Conservation (phyloP, 2,329 filamentous ascomycete species). For the Hypoxylon sp. region DNA sequence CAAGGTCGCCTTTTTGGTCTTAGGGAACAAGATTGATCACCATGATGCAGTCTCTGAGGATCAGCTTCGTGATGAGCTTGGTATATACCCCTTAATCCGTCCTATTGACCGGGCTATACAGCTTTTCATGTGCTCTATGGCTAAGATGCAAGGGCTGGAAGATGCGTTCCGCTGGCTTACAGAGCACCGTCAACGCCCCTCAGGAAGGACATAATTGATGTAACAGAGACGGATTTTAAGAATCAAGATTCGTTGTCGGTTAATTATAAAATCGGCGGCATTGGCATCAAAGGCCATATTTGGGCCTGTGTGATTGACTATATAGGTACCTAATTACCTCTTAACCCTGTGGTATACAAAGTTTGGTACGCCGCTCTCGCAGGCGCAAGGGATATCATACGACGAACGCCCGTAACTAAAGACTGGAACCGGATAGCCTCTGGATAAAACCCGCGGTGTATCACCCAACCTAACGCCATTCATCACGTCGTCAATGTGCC, state of each 20-base stretch:
- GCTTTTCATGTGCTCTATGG: slow-evolving; percentile 21
- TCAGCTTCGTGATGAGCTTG: slow-evolving; percentile 76
- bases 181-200: background rate
- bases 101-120: background rate
- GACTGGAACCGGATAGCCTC: background rate
- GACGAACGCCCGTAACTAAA: slow-evolving; percentile 25
- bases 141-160: slow-evolving; percentile 1
- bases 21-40: slow-evolving; percentile 85
- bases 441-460: background rate
- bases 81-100: slow-evolving; percentile 58
- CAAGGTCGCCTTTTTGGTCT: slow-evolving; percentile 80
- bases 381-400: slow-evolving; percentile 34
- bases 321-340: slow-evolving; percentile 4
- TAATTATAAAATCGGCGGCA: background rate
- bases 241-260: background rate
- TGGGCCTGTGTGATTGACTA: background rate
- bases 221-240: background rate
- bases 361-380: background rate
- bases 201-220: background rate
- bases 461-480: slow-evolving; percentile 6
- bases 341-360: slow-evolving; percentile 1
- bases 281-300: background rate
- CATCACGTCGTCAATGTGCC: slow-evolving; percentile 18
- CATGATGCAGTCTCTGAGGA: slow-evolving; percentile 80
- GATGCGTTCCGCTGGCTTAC: slow-evolving; percentile 15